Evolutionary conservation across 495 filamentous ascomycete species (phyloP), one percentile per base, ranked within the genome.

Genomic region (Penicillium lividum): DNA sequence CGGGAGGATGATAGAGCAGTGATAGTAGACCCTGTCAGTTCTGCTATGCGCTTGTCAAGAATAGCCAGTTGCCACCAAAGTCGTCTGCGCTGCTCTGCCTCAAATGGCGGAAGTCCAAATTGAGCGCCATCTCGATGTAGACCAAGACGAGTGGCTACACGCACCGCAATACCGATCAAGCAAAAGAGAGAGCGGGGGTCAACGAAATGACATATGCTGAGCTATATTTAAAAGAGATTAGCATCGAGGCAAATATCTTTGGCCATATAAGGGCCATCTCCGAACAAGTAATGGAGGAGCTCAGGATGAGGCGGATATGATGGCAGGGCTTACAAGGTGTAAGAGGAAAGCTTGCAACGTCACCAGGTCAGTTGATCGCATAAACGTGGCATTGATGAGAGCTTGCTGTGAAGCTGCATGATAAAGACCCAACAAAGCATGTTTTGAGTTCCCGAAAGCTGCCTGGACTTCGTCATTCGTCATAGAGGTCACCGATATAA

Each of bases 31-130:
- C 87, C 87, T 28, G 85, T 82, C 36, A 88, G 81, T 62, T 87
- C 86, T 18, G 80, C 81, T 8, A 85, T 78, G 36, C 86, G 81
- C 44, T 80, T 77, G 62, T 92, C 89, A 16, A 90, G 78, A 22
- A 82, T 73, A 53, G 83, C 81, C 7, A 90, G 72, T 62, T 87
- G 86, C 86, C 87, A 90, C 89, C 89, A 92, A 5, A 91, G 66
- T 22, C 88, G 77, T 49, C 87, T 73, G 16, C 89, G 77, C 68
- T 84, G 80, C 70, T 92, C 89, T 3, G 82, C 79, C 53, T 91
- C 86, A 62, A 90, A 89, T 4, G 85, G 82, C 0, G 84, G 78
- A 2, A 89, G 73, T n/a, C 76, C 75, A 49, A 84, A 85, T 57
- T 82, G 79, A 38, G 73, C 68, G 4, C 84, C 86, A 59, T 91